A percentile compares a stretch with the other conserved stretches of the same genome.
Conservation (phyloP, 2,329 filamentous ascomycete species). For the Aphanocladium album region DNA sequence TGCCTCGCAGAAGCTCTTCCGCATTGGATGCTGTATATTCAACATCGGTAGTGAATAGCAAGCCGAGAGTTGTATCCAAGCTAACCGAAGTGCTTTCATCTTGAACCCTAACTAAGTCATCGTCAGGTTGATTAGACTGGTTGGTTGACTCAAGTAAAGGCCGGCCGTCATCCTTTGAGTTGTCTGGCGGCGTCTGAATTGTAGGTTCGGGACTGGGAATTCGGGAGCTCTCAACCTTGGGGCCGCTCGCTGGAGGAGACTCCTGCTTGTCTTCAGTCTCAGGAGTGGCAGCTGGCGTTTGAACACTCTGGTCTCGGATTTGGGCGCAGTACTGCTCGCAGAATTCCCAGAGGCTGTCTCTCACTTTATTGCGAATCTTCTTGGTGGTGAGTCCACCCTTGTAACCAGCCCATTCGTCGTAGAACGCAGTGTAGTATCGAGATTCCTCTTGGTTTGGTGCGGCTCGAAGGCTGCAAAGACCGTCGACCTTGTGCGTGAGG, state of each 20-base stretch:
- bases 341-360: neutral
- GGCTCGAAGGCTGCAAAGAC: neutral
- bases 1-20: neutral
- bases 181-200: no score
- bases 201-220: no score
- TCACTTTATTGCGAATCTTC: accelerated
- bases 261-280: no score
- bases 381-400: neutral
- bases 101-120: no score
- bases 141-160: no score
- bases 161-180: no score
- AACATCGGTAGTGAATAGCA: neutral
- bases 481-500: neutral
- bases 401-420: neutral
- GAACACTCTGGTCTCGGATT: no score
- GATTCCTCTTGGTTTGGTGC: neutral
- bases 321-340: neutral
- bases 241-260: no score
- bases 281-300: no score
- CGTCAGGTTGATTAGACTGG: no score
- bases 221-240: no score
- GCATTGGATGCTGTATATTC: neutral
- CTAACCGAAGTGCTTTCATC: no score
- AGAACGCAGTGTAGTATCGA: neutral
- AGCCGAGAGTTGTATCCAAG: neutral